Conservation (phyloP, 345 rosid species). For the Aquilaria sinensis region DNA sequence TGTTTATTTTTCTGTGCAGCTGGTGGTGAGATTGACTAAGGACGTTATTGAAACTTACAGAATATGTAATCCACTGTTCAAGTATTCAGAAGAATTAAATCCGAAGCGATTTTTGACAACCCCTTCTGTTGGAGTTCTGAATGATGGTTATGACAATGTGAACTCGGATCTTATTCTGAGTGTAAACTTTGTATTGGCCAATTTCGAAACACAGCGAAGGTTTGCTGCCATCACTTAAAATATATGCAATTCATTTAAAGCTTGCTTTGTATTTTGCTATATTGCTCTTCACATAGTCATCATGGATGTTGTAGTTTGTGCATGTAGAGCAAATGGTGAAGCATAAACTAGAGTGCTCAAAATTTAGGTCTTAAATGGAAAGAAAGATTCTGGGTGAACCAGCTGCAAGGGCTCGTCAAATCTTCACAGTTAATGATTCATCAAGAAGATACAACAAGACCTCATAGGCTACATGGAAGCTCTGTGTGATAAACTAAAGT, state of each 20-base stretch:
- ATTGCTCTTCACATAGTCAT: background rate
- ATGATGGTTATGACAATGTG: slow-evolving; percentile 91
- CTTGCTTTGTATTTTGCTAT: background rate
- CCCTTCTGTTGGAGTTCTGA: slow-evolving; percentile 87
- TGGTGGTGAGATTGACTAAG: slow-evolving; percentile 77
- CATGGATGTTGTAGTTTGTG: background rate
- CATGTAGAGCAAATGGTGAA: background rate
- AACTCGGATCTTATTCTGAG: slow-evolving; percentile 92
- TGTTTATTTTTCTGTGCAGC: slow-evolving; percentile 44
- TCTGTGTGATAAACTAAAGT: too few relatives aligned
- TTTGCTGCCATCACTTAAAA: slow-evolving; percentile 25
- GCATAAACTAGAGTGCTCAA: background rate
- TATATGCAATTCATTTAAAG: too few relatives aligned
- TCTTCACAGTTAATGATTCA: too few relatives aligned
- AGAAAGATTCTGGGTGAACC: too few relatives aligned
- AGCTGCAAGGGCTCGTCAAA: too few relatives aligned
- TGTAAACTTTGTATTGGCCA: slow-evolving; percentile 65
- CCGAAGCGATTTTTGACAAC: slow-evolving; percentile 95
- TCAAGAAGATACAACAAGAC: too few relatives aligned
- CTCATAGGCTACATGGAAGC: too few relatives aligned
- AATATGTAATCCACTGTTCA: slow-evolving; percentile 83
- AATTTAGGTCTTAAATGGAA: too few relatives aligned
- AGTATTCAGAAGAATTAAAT: slow-evolving; percentile 85
- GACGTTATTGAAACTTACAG: slow-evolving; percentile 86
- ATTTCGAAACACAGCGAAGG: slow-evolving; percentile 80